Evolutionary conservation across 2,329 filamentous ascomycete species (phyloP).

Genomic region (Botrytis cinerea): DNA sequence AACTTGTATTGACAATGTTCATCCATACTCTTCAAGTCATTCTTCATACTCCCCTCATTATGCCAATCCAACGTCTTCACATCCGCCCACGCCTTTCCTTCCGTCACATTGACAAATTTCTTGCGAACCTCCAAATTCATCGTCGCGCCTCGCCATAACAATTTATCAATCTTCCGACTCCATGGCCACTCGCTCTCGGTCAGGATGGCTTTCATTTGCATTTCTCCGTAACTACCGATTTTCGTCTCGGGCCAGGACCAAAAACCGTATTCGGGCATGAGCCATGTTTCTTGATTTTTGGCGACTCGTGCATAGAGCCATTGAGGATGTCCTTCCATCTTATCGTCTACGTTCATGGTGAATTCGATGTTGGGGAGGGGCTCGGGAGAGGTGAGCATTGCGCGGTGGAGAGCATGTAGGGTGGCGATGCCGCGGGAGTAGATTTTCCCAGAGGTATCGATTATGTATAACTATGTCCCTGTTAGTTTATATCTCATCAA

Average conservation of each 20-base stretch:
- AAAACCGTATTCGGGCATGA: slow-evolving; percentile 57
- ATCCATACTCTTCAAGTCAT: slow-evolving; percentile 22
- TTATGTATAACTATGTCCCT: slow-evolving; percentile 13
- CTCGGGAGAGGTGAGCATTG: slow-evolving; percentile 51
- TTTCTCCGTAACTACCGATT: slow-evolving; percentile 48
- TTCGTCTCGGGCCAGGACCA: slow-evolving; percentile 55
- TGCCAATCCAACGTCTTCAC: slow-evolving; percentile 40
- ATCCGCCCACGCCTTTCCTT: slow-evolving; percentile 49
- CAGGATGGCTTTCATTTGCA: slow-evolving; percentile 42
- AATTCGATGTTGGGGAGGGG: slow-evolving; percentile 53
- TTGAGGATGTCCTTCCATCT: slow-evolving; percentile 38
- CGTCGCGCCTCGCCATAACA: slow-evolving; percentile 53
- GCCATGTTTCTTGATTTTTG: slow-evolving; percentile 41
- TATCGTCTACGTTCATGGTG: slow-evolving; percentile 53
- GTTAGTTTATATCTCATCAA: neutral
- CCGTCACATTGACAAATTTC: slow-evolving; percentile 27
- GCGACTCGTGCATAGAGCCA: slow-evolving; percentile 20
- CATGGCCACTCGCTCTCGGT: slow-evolving; percentile 42
- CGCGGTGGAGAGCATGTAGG: slow-evolving; percentile 54
- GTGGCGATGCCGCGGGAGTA: slow-evolving; percentile 44
- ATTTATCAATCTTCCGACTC: slow-evolving; percentile 44
- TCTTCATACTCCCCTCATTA: slow-evolving; percentile 17
- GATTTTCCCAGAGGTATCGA: slow-evolving; percentile 17
- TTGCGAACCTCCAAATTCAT: slow-evolving; percentile 38
- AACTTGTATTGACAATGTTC: slow-evolving; percentile 22